A percentile compares a stretch with the other conserved stretches of the same genome.
These are phyloP conservation scores for Coemansia sp. DNA, from an alignment of 192 early-diverging fungal species.

Conservation along the genomic window DNA sequence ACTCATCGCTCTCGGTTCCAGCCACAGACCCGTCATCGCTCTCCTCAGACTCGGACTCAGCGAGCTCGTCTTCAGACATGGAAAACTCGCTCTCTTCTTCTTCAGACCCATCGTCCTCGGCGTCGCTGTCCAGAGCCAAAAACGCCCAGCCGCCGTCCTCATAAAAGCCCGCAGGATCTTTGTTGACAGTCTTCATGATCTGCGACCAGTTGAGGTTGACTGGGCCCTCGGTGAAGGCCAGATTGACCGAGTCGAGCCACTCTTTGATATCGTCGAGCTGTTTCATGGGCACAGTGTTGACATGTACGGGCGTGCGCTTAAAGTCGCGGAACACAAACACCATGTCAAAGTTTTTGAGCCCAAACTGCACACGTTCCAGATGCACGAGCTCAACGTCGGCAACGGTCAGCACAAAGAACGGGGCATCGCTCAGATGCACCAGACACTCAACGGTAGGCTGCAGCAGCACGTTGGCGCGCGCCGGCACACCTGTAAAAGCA, in stretches of 20 bases:
- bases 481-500: slow-evolving; percentile 92
- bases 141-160: slow-evolving; percentile 91
- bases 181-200: slow-evolving; percentile 98
- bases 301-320: slow-evolving; percentile 81
- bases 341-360: slow-evolving; percentile 97
- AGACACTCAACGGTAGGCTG: slow-evolving; percentile 96
- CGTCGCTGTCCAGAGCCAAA: slow-evolving; percentile 68
- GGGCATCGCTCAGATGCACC: slow-evolving; percentile 93
- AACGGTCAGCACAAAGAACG: slow-evolving; percentile 87
- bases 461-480: slow-evolving; percentile 86
- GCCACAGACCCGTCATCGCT: slow-evolving; percentile 29
- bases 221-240: slow-evolving; percentile 90
- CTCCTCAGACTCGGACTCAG: slow-evolving; percentile 48
- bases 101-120: slow-evolving; percentile 59
- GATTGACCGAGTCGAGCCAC: slow-evolving; percentile 92
- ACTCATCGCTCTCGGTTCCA: slow-evolving; percentile 55
- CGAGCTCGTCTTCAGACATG: slow-evolving; percentile 60
- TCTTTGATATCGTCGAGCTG: slow-evolving; percentile 94
- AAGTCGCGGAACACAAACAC: slow-evolving; percentile 98
- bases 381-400: slow-evolving; percentile 93
- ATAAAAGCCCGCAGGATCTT: slow-evolving; percentile 91
- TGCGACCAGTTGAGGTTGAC: slow-evolving; percentile 92
- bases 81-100: slow-evolving; percentile 67
- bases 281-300: slow-evolving; percentile 91
- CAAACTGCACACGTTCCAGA: slow-evolving; percentile 96